Base-by-base conservation (phyloP, 306 rosid species). In the Trifolium subterraneum region DNA sequence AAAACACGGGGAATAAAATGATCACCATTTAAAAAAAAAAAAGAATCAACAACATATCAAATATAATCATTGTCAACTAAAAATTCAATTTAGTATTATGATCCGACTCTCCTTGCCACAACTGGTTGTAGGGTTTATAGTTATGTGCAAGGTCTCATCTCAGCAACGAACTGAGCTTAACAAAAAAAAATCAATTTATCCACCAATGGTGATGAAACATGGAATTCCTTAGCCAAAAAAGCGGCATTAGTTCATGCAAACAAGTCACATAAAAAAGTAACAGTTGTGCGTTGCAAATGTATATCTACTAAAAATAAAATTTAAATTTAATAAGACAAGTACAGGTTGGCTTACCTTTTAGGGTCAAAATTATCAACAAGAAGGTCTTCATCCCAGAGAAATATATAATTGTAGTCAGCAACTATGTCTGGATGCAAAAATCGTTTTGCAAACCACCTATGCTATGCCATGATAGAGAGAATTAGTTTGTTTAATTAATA, bases 311-410 rank as follows among this genome's bases (percentile, higher is more conserved):
- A 25, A 56, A 29, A 16, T 8, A 52, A 36, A 54, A 13, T 7
- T 18, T 42, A 2, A 68, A 47, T 35, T 73, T 59, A 47, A 36
- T 2, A 48, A 52, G 47, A 13, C 35, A 51, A 27, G 25, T 23
- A 20, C 54, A 70, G 25, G 65, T 55, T 22, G 1, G 27, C 60
- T 69, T 73, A 93, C 98, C 87, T 75, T 50, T 81, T 77, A 0
- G 97, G 89, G 80, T 91, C 79, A 74, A 93, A 93, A 80, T 88
- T 80, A 66, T 93, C 97, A 11, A 93, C 96, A 47, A 90, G 96
- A 71, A 93, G 90, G 80, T 93, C 98, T 75, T 93, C 98, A 16
- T 93, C 98, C 98, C 98, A 93, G 13, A 93, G 98, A 86, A 93
- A 93, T 55, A 93, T 86, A 79, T 86, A 88, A 75, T 85, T 64